Evolutionary conservation across 192 early-diverging fungal genomes (phyloP), one percentile per base, ranked within the genome.

Genomic region (Podila verticillata): DNA sequence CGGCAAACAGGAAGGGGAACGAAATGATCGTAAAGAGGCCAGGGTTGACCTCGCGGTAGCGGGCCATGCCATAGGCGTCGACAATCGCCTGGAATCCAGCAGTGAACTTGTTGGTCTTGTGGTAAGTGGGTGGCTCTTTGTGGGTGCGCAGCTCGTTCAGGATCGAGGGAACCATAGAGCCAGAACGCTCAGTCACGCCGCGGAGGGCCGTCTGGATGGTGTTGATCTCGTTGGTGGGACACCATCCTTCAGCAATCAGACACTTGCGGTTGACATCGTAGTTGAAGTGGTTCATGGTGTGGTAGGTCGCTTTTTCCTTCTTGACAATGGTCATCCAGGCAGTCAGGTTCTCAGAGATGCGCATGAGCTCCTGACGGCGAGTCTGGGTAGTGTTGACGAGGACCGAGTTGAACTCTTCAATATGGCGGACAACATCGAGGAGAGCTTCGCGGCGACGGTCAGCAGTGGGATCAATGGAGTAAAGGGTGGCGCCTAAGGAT

Each of bases 1-100:
- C 90, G 57, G 98, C 97, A 85, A 99, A 99, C 64, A 99, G 83
- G 82, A 99, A 99, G n/a, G 98, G 98, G 87, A 99, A 99, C 0
- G 96, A 96, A 49, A 99, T 97, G 15, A 94, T 80, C 0, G 98
- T 98, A 66, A 98, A 99, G 35, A 99, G 89, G 51, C 96, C 98
- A 20, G 98, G 98, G 81, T 99, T 99, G 69, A 99, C 96, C 86
- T 99, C 98, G 68, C 93, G 90, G 79, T 98, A 98, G 73, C 89
- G 91, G 48, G 98, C 96, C 74, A 98, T 90, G 64, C 98, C 98
- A 82, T 99, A 99, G 0, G 98, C 95, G 77, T 99, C 96, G 22
- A 99, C 93, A 72, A 99, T 97, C 65, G 87, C 92, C 85, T 99
- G 98, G 88, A 99, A 99, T 15, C 93, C 95, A n/a, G 83, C 85